These are phyloP conservation scores for Trichoderma sp. DNA, from an alignment of 2,329 filamentous ascomycete species.

Conservation along the genomic window DNA sequence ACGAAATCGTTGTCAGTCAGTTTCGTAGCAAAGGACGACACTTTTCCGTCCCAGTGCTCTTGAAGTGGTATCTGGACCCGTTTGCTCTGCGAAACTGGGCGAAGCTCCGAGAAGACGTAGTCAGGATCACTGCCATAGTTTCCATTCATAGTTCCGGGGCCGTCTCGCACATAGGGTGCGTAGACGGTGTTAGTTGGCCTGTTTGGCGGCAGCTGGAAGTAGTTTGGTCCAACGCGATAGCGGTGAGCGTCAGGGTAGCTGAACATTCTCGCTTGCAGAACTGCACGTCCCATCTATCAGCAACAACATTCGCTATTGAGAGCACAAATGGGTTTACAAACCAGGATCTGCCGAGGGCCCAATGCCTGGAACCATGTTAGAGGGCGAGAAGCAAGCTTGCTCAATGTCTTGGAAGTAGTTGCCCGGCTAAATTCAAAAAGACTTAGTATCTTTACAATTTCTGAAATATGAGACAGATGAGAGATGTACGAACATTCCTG, in stretches of 20 bases:
- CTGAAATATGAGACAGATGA: no score
- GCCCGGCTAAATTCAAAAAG: slow-evolving; percentile 41
- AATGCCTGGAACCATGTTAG: slow-evolving; percentile 64
- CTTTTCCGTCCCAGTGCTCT: slow-evolving; percentile 51
- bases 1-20: slow-evolving; percentile 53
- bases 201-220: slow-evolving; percentile 65
- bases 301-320: not conserved
- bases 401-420: slow-evolving; percentile 73
- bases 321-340: not conserved
- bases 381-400: slow-evolving; percentile 66
- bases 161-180: slow-evolving; percentile 74
- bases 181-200: slow-evolving; percentile 48
- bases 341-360: slow-evolving; percentile 62
- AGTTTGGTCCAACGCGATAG: slow-evolving; percentile 64
- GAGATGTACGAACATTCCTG: slow-evolving; percentile 60
- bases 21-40: slow-evolving; percentile 48
- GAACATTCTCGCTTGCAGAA: slow-evolving; percentile 62
- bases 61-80: slow-evolving; percentile 49
- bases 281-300: slow-evolving; percentile 28
- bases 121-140: slow-evolving; percentile 64
- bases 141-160: slow-evolving; percentile 66
- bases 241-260: slow-evolving; percentile 64
- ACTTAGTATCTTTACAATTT: not conserved
- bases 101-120: slow-evolving; percentile 44
- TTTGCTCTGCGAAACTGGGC: slow-evolving; percentile 43